phyloP scores from a whole-genome alignment of 2,329 filamentous ascomycete species.

The Hymenoscyphus fructigenus region DNA sequence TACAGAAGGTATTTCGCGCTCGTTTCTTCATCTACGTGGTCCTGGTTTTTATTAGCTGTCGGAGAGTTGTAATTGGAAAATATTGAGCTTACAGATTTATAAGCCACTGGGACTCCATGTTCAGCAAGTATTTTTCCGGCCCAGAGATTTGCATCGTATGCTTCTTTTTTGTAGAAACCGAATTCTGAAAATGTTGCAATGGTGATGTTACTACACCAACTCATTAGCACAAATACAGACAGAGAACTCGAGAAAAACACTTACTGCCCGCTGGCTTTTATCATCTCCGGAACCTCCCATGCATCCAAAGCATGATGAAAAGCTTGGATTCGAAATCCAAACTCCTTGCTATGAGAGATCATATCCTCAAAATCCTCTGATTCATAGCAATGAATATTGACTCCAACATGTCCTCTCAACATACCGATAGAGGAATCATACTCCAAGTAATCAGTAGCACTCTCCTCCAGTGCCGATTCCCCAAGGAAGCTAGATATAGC shows the following conservation, averaged over 20 bases:
- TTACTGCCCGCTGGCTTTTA: conserved; percentile 41
- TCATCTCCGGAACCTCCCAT: conserved; percentile 43
- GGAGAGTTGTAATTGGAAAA: background rate
- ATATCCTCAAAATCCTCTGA: conserved; percentile 46
- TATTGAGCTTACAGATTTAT: conserved; percentile 40
- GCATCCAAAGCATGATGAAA: conserved; percentile 44
- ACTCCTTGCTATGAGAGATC: conserved; percentile 44
- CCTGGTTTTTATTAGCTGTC: conserved; percentile 22
- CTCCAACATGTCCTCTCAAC: conserved; percentile 42
- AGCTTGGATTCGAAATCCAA: conserved; percentile 42
- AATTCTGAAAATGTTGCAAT: conserved; percentile 46
- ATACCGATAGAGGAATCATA: conserved; percentile 43
- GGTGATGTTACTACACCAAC: conserved; percentile 39
- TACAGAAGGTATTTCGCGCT: conserved; percentile 45
- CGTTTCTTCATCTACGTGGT: conserved; percentile 38
- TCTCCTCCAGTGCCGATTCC: conserved; percentile 16
- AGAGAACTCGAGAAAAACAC: conserved; percentile 15
- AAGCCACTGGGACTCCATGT: conserved; percentile 43
- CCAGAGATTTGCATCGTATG: conserved; percentile 42
- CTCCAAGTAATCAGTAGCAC: conserved; percentile 39
- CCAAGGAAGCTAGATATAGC: conserved; percentile 26
- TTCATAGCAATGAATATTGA: conserved; percentile 48
- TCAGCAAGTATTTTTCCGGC: conserved; percentile 43
- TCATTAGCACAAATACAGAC: background rate
- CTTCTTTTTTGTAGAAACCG: conserved; percentile 44